Evolutionary conservation across 2,329 filamentous ascomycete species (phyloP), one percentile per base, ranked within the genome.

Genomic region (Penicillium sp.): DNA sequence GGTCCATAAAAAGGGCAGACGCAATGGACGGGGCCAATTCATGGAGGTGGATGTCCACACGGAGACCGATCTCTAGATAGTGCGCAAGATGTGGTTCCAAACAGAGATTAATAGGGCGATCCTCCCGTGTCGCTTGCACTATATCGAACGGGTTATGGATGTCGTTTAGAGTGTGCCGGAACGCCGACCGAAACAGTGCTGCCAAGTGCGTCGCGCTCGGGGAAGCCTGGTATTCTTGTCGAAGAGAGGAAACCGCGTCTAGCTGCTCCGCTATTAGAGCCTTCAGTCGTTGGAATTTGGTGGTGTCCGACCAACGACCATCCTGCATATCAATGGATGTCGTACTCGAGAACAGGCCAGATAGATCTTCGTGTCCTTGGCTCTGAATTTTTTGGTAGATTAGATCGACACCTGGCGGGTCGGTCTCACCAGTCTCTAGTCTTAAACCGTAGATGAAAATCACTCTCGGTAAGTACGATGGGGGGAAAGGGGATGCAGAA

Each of bases 11-110:
- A n/a, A n/a, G n/a, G n/a, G n/a, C n/a, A n/a, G n/a, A n/a, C n/a
- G n/a, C 35, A 14, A 49, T 50, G 17, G 33, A 47, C 13, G 36
- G 20, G 7, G 42, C 38, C 1, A 51, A 34, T 14, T 17, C 16
- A 1, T 33, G 15, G 15, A 39, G 28, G 1, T 18, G 10, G 11
- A 44, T 34, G 19, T 38, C 15, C n/a, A 28, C 34, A 16, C 9
- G 13, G 14, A 33, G 15, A 7, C 46, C 32, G 11, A 35, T 39
- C 23, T 45, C n/a, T n/a, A 48, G 23, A 33, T 50, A 54, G 21
- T 50, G n/a, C 4, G 26, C 32, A 3, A 54, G 29, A 33, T 48
- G 11, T 10, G 29, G 25, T 17, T 36, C 29, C 7, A 17, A 2
- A 16, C 17, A 27, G 2, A 10, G 28, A 21, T 27, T 32, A 5